Evolutionary conservation across 371 early-diverging fungal genomes (phyloP).

Genomic region (Actinomortierella ambigua): DNA sequence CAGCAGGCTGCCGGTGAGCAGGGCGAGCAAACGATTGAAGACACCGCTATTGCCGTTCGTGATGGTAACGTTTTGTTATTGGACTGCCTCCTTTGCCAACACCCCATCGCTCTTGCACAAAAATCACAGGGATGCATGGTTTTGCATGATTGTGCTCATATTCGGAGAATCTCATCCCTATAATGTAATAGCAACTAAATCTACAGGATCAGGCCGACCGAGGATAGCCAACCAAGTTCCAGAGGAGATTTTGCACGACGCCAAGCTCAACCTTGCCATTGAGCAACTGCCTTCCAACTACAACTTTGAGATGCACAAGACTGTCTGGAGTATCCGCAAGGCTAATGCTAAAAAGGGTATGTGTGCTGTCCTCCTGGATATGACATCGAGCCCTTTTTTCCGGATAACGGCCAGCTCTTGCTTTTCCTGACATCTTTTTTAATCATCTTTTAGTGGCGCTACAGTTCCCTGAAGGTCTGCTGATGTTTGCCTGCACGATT

Average conservation of each 20-base stretch:
- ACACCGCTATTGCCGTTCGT: conserved; percentile 54
- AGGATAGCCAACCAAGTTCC: conserved; percentile 83
- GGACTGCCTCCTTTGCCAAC: not conserved
- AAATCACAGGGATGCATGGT: too few species aligned
- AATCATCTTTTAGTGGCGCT: conserved; percentile 97
- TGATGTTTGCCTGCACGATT: conserved; percentile 94
- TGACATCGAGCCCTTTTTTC: not conserved
- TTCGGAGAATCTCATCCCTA: not conserved
- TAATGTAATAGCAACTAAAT: conserved; percentile 18
- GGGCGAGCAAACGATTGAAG: conserved; percentile 55
- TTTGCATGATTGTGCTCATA: not conserved
- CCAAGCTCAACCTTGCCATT: conserved; percentile 80
- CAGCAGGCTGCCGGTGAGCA: conserved; percentile 11
- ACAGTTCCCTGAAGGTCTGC: conserved; percentile 99
- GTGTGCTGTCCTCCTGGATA: too few species aligned
- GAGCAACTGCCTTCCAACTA: conserved; percentile 94
- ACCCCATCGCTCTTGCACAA: not conserved
- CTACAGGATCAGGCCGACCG: conserved; percentile 18
- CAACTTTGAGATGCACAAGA: conserved; percentile 99
- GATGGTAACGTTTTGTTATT: conserved; percentile 21
- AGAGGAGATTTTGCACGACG: conserved; percentile 82
- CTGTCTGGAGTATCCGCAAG: conserved; percentile 90
- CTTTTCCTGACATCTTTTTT: too few species aligned
- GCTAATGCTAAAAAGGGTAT: conserved; percentile 78
- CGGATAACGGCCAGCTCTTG: not conserved